A percentile compares a stretch with the other conserved stretches of the same genome.
Conservation (phyloP, 805 yeast genomes). For the Saccharomyces jurei region DNA sequence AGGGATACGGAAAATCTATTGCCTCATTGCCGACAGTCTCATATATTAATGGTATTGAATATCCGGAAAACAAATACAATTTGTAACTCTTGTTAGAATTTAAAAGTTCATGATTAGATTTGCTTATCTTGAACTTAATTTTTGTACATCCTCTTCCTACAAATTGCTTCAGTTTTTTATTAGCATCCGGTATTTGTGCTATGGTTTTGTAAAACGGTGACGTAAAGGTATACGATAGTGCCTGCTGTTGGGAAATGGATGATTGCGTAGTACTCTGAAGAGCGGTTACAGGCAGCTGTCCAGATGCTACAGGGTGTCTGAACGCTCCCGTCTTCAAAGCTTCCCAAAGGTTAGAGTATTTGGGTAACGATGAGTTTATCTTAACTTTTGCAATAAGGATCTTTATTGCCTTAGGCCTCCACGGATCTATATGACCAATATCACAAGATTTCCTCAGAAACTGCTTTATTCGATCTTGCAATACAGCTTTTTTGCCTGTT, state of each 20-base stretch:
- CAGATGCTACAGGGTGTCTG: conserved; percentile 21
- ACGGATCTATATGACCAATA: conserved; percentile 33
- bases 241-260: conserved; percentile 19
- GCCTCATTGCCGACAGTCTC: conserved; percentile 48
- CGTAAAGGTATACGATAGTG: conserved; percentile 33
- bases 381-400: conserved; percentile 36
- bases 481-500: conserved; percentile 54
- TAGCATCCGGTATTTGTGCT: conserved; percentile 42
- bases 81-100: conserved; percentile 25
- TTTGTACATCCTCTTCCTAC: conserved; percentile 41
- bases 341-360: conserved; percentile 30
- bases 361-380: conserved; percentile 33
- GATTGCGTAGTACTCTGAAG: neutral
- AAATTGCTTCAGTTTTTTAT: conserved; percentile 26
- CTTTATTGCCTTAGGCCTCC: conserved; percentile 39
- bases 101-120: conserved; percentile 36
- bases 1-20: conserved; percentile 65
- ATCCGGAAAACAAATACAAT: conserved; percentile 51
- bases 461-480: conserved; percentile 45
- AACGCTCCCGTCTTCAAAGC: conserved; percentile 17
- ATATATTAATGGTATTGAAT: conserved; percentile 30
- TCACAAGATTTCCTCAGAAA: conserved; percentile 37
- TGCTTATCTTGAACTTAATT: conserved; percentile 36
- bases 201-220: conserved; percentile 50
- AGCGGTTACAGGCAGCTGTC: conserved; percentile 13